phyloP scores from a whole-genome alignment of 2,329 filamentous ascomycete species.

The Acrodontium crateriforme region DNA sequence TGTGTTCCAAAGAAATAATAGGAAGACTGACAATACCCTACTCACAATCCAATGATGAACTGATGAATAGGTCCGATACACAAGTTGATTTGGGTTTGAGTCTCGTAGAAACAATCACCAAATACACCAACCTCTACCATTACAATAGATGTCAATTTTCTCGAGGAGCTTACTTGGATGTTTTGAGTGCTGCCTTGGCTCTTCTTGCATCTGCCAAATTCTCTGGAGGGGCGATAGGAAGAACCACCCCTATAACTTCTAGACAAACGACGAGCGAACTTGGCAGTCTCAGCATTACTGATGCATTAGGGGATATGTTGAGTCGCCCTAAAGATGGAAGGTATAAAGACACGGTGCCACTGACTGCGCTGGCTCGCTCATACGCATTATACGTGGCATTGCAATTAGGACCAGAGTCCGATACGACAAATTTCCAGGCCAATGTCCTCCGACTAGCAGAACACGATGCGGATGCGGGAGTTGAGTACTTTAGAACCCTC shows the following conservation, averaged over 20 bases:
- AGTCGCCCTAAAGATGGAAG: too few relatives aligned
- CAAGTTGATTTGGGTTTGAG: neutral
- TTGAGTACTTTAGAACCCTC: conserved; percentile 1
- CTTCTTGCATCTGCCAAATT: too few relatives aligned
- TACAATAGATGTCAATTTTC: neutral
- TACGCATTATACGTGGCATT: neutral
- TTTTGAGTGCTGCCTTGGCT: neutral
- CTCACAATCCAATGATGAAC: neutral
- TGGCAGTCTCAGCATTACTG: neutral
- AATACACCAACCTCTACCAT: neutral
- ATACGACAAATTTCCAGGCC: neutral
- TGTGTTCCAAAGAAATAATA: conserved; percentile 16
- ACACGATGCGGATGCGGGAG: neutral
- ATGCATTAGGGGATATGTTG: conserved; percentile 1
- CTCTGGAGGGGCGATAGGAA: too few relatives aligned
- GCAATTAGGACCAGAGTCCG: too few relatives aligned
- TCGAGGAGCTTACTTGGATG: neutral
- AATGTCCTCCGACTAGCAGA: neutral
- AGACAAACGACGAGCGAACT: too few relatives aligned
- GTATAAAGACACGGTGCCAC: too few relatives aligned
- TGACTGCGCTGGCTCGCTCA: neutral
- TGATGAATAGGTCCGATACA: neutral
- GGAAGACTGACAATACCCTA: too few relatives aligned
- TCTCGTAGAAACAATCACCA: neutral
- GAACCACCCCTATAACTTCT: too few relatives aligned